Evolutionary conservation across 73 alveolate genomes (phyloP), one percentile per base, ranked within the genome.

Genomic region (Blepharisma japonicum): DNA sequence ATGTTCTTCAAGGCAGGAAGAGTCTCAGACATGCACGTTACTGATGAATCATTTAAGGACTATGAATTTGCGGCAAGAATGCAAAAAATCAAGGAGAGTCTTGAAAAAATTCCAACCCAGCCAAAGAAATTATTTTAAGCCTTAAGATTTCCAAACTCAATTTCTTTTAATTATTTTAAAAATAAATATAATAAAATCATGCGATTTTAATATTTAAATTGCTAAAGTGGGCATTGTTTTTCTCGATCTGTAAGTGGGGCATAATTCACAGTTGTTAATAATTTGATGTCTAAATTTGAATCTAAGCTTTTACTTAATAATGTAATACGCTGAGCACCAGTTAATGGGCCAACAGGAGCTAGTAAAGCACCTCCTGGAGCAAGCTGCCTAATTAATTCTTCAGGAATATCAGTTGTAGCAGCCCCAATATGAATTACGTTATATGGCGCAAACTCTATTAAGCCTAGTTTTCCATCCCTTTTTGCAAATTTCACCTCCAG

Each of bases 371-470:
- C 94, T 47, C 90, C 90, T 21, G 79, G 81, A 6, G 81, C 80
- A 25, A 83, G 79, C 68, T 83, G 79, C 42, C 79, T 81, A 27
- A 68, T 55, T 7, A 84, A 53, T 6, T 32, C 71, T 46, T 79
- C 50, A n/a, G 79, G 83, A 14, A 83, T 66, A 2, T 56, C 68
- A 5, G 38, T 77, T 7, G 74, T 71, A 32, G 98, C 95, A 18
- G 93, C 97, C 18, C 98, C 98, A 55, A 89, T 93, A 90, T 89
- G 98, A 45, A 92, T 89, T 23, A 83, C 87, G 77, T 89, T 87
- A 78, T 71, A 92, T 25, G 96, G 98, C 6, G 90, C 94, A 39
- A 81, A 32, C 51, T 89, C 68, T 54, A 84, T 67, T 11, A 32
- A 66, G 6, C 97, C 97, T 11, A 78, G 55, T 71, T 95, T 89